Percentiles rank a stretch among this genome's conserved stretches.
These are phyloP conservation scores for Penicillium simplicissimum DNA, from an alignment of 495 filamentous ascomycete species.

Conservation along the genomic window DNA sequence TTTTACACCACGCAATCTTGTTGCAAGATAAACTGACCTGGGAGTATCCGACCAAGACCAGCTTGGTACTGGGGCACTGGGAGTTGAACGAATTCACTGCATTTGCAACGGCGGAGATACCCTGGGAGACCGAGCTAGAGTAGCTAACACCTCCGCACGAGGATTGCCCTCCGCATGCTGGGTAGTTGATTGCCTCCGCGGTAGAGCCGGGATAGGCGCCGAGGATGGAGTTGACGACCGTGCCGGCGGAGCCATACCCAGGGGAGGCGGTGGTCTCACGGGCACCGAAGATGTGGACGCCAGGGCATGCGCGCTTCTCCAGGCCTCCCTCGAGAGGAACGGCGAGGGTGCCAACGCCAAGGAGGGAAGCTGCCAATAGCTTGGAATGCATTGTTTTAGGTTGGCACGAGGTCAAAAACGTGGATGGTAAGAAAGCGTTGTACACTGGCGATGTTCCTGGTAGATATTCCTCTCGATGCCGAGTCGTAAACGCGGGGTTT, in stretches of 20 bases:
- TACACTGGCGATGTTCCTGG: neutral
- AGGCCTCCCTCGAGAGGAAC: conserved; percentile 19
- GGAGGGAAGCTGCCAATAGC: conserved; percentile 12
- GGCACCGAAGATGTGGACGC: conserved; percentile 62
- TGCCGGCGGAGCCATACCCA: conserved; percentile 53
- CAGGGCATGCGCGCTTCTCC: conserved; percentile 42
- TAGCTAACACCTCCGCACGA: conserved; percentile 54
- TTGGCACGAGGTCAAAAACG: neutral
- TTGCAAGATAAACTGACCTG: conserved; percentile 37
- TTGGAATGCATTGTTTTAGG: conserved; percentile 12
- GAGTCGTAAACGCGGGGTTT: neutral
- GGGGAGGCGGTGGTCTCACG: conserved; percentile 61
- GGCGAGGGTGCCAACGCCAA: conserved; percentile 22
- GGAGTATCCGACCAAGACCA: conserved; percentile 64
- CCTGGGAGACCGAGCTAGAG: conserved; percentile 51
- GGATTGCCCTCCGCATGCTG: conserved; percentile 58
- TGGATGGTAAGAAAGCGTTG: neutral
- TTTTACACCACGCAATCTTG: neutral
- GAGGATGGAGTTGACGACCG: conserved; percentile 52
- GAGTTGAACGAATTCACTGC: conserved; percentile 57
- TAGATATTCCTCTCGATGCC: neutral
- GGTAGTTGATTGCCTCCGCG: conserved; percentile 57
- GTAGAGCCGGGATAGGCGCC: conserved; percentile 51
- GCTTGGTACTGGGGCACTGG: conserved; percentile 55
- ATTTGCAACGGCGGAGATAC: conserved; percentile 52